These are phyloP conservation scores for Intubia oerlemansii DNA, from an alignment of 2,329 filamentous ascomycete species.

Conservation along the genomic window DNA sequence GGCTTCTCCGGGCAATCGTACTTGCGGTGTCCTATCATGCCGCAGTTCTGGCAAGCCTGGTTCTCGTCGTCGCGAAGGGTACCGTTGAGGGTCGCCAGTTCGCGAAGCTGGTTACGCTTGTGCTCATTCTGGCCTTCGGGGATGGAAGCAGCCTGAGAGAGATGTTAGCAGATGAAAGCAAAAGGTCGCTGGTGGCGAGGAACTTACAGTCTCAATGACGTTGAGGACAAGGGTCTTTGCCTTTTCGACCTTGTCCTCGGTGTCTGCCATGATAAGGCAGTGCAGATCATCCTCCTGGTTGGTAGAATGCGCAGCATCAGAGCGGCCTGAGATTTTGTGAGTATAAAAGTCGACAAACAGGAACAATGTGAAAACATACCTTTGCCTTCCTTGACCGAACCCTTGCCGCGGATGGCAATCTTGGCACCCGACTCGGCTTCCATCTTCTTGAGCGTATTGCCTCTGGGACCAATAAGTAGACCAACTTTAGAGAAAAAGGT, in stretches of 20 bases:
- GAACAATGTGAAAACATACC: slow-evolving; percentile 14
- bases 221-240: slow-evolving; percentile 97
- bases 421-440: slow-evolving; percentile 92
- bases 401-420: slow-evolving; percentile 98
- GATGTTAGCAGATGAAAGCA: no score
- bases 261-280: slow-evolving; percentile 98
- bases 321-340: slow-evolving; percentile 36
- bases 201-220: slow-evolving; percentile 85
- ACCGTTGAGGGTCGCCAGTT: slow-evolving; percentile 94
- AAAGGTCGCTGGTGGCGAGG: no score
- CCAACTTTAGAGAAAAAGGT: slow-evolving; percentile 86
- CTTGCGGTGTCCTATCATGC: slow-evolving; percentile 96
- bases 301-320: slow-evolving; percentile 95
- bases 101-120: slow-evolving; percentile 94
- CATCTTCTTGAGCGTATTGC: slow-evolving; percentile 99
- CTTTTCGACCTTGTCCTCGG: slow-evolving; percentile 98
- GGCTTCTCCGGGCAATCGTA: slow-evolving; percentile 96
- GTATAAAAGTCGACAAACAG: no score
- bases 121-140: slow-evolving; percentile 97
- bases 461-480: slow-evolving; percentile 98
- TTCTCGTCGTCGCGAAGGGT: slow-evolving; percentile 98
- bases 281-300: slow-evolving; percentile 99
- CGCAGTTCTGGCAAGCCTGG: slow-evolving; percentile 97
- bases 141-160: slow-evolving; percentile 96
- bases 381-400: slow-evolving; percentile 98